These are phyloP conservation scores for Anthracocystis panici-leucophaei DNA, from an alignment of 1,284 basidiomycete species.

Conservation along the genomic window DNA sequence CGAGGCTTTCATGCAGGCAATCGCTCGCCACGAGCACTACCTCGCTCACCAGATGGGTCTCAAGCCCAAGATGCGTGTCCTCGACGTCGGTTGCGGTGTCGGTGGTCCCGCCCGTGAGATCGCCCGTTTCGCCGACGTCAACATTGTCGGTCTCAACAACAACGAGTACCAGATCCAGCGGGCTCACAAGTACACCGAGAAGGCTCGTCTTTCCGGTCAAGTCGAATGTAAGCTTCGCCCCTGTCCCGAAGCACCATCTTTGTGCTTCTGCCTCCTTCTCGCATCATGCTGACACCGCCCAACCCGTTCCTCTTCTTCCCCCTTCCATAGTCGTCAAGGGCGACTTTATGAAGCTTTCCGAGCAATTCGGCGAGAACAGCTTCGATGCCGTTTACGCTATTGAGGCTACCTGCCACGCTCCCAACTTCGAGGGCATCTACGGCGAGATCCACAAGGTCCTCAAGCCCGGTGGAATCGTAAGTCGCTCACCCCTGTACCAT, in stretches of 20 bases:
- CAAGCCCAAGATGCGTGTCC: constrained; percentile 90
- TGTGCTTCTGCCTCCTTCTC: neutral
- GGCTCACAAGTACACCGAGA: constrained; percentile 84
- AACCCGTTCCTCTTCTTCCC: neutral
- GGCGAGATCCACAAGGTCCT: constrained; percentile 92
- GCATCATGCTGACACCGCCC: neutral
- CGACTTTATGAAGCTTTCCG: constrained; percentile 94
- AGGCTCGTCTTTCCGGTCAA: constrained; percentile 81
- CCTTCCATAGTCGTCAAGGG: constrained; percentile 61
- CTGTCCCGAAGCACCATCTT: neutral
- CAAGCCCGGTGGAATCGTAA: constrained; percentile 93
- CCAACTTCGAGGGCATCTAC: constrained; percentile 94
- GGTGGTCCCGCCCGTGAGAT: constrained; percentile 97
- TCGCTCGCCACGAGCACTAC: constrained; percentile 98
- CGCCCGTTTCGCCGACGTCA: constrained; percentile 86
- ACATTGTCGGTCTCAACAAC: constrained; percentile 93
- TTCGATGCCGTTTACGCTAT: constrained; percentile 99
- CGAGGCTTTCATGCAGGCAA: constrained; percentile 82
- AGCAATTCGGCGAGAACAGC: constrained; percentile 91
- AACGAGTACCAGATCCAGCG: constrained; percentile 94
- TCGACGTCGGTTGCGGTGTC: constrained; percentile 98
- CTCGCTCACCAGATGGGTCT: constrained; percentile 76
- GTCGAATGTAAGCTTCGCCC: constrained; percentile 74
- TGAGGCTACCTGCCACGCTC: constrained; percentile 96
- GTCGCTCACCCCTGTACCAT: constrained; percentile 68